Conservation (phyloP, 148 eudicot genomes). For the Euryodendron excelsum region DNA sequence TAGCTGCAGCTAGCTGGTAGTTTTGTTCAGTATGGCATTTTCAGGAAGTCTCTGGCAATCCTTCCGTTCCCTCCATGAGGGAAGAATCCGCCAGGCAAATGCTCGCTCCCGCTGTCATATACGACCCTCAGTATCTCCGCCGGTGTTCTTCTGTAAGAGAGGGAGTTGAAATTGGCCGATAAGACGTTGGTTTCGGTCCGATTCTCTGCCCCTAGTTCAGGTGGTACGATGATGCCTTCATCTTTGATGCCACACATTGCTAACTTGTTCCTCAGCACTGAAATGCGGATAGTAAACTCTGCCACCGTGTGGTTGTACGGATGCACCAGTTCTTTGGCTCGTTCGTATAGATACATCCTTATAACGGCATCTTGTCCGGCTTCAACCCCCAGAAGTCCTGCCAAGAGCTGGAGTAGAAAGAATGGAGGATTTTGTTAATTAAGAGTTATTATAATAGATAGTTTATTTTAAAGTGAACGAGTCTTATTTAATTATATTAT, state of each 20-base stretch:
- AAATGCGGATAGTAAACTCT: conserved; percentile 55
- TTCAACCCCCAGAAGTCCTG: conserved; percentile 76
- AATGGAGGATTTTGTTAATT: no score
- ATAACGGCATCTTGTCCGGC: conserved; percentile 80
- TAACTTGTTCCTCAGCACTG: conserved; percentile 52
- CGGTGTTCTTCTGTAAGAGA: conserved; percentile 61
- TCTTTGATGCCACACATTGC: conserved; percentile 21
- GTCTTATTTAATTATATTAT: no score
- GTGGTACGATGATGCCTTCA: conserved; percentile 61
- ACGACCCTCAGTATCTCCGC: conserved; percentile 53
- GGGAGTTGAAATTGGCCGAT: conserved; percentile 40
- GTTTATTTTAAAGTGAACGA: no score
- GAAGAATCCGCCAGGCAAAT: conserved; percentile 49
- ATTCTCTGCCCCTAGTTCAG: conserved; percentile 56
- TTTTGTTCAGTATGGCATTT: not conserved
- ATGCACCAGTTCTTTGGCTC: conserved; percentile 27
- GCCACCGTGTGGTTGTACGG: conserved; percentile 72
- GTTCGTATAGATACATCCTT: conserved; percentile 54
- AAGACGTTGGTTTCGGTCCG: conserved; percentile 48
- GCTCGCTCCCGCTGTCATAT: conserved; percentile 59
- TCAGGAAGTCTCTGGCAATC: conserved; percentile 45
- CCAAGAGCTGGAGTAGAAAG: conserved; percentile 36
- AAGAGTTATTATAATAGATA: no score
- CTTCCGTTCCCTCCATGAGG: conserved; percentile 69
- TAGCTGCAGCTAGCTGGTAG: no score